Conservation (phyloP, 345 rosid species). For the Hibiscus syriacus region DNA sequence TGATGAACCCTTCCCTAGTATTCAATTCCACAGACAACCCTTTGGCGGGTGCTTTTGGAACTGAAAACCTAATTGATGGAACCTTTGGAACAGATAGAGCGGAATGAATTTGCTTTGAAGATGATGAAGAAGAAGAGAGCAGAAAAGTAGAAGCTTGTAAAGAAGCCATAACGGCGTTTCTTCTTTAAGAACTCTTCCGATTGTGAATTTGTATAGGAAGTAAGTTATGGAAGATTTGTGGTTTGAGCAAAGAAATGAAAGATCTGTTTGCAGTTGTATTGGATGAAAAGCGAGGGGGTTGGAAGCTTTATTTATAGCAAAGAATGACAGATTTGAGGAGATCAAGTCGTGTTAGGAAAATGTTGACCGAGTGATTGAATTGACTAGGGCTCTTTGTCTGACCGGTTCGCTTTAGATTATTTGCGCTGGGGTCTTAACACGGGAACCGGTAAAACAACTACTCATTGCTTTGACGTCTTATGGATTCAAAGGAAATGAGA, state of each 20-base stretch:
- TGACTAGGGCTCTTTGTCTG: not conserved
- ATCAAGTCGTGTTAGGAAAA: not conserved
- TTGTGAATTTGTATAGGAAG: not conserved
- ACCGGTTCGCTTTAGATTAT: not conserved
- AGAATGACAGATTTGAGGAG: not conserved
- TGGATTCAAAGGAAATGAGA: too few species aligned
- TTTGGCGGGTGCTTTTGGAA: not conserved
- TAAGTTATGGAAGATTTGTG: not conserved
- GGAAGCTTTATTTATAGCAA: not conserved
- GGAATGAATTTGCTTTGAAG: constrained; percentile 21
- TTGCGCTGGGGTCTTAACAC: too few species aligned
- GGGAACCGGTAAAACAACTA: too few species aligned
- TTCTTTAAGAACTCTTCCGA: not conserved
- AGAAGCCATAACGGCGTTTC: constrained; percentile 16
- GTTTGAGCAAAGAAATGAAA: not conserved
- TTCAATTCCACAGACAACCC: not conserved
- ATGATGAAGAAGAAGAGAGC: constrained; percentile 23
- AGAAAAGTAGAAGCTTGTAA: constrained; percentile 29
- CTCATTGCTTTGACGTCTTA: too few species aligned
- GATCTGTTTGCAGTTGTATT: not conserved
- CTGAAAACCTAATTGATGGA: constrained; percentile 21
- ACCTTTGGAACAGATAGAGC: constrained; percentile 41
- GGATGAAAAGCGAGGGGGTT: not conserved
- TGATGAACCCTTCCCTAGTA: not conserved
- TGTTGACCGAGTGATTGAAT: not conserved